Conservation (phyloP, 441 rosid species). For the Bruguiera hainesii region DNA sequence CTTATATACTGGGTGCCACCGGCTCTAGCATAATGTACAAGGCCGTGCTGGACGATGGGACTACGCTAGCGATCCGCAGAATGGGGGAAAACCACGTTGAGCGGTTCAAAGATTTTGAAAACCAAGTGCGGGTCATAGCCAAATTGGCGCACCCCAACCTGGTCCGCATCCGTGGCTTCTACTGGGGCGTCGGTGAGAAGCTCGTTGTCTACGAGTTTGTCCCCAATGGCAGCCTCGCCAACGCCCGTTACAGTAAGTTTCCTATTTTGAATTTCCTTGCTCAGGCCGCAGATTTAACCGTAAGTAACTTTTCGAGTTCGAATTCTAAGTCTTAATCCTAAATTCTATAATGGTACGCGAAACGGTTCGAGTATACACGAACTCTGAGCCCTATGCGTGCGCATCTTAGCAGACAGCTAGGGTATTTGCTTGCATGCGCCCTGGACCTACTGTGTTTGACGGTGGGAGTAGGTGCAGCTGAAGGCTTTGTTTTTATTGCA, state of each 20-base stretch:
- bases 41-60: slow-evolving; percentile 76
- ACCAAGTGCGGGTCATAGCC: slow-evolving; percentile 62
- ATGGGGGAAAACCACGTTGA: slow-evolving; percentile 65
- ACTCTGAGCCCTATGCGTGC: neutral
- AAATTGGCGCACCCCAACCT: slow-evolving; percentile 83
- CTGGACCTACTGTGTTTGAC: slow-evolving; percentile 22
- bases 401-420: slow-evolving; percentile 21
- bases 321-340: too few species aligned
- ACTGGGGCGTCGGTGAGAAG: slow-evolving; percentile 80
- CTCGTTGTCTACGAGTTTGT: slow-evolving; percentile 81
- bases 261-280: neutral
- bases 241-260: slow-evolving; percentile 73
- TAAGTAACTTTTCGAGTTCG: too few species aligned
- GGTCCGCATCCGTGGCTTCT: slow-evolving; percentile 78
- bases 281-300: neutral
- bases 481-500: slow-evolving; percentile 48
- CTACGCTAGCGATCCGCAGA: slow-evolving; percentile 70
- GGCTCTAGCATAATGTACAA: slow-evolving; percentile 91
- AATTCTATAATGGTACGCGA: too few species aligned
- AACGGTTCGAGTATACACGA: too few species aligned
- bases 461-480: slow-evolving; percentile 54
- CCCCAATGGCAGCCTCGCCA: slow-evolving; percentile 86
- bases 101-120: slow-evolving; percentile 76
- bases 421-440: slow-evolving; percentile 23
- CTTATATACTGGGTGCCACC: slow-evolving; percentile 81